Evolutionary conservation across 352 stramenopile species (phyloP), one percentile per base, ranked within the genome.

Genomic region (Aphanomyces cochlioides): DNA sequence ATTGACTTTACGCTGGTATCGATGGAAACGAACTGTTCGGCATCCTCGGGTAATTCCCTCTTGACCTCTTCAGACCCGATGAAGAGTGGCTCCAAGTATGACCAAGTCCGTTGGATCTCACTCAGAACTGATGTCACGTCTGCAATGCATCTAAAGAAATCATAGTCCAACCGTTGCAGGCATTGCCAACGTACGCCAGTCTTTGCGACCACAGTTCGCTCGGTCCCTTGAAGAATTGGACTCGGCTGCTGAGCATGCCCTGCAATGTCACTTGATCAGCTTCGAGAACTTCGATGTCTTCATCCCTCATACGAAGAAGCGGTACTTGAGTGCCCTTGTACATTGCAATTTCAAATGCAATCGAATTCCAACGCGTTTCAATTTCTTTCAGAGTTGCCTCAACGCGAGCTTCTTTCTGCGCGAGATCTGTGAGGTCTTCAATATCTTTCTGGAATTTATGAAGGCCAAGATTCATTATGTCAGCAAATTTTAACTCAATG

Each of bases 81-180:
- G 66, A 98, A 98, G 1, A 98, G 79, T 13, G 95, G 94, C 72
- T 98, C 95, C 4, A 98, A 73, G 72, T 98, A 98, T 17, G 85
- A 96, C 95, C 95, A 98, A 13, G 91, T 94, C 10, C 92, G 88
- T 77, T 98, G 93, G 70, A 98, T 98, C 58, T 98, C 93, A 38
- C 83, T 84, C 34, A 98, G 72, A n/a, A 94, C 70, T 57, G 40
- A 76, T 72, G 82, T 94, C 5, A 96, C 87, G 73, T 98, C 95
- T 4, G 84, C 83, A 17, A 96, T 78, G 38, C 64, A 63, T 41
- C 59, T 58, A 56, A 36, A 7, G 10, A 39, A 19, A 13, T 50
- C 17, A n/a, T 28, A 28, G 28, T 28, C 28, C 28, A 28, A 28
- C 28, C 2, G 28, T 2, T 28, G 2, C 28, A 28, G 28, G 28